These are phyloP conservation scores for Pezicula neosporulosa DNA, from an alignment of 2,329 filamentous ascomycete genomes.

Conservation along the genomic window DNA sequence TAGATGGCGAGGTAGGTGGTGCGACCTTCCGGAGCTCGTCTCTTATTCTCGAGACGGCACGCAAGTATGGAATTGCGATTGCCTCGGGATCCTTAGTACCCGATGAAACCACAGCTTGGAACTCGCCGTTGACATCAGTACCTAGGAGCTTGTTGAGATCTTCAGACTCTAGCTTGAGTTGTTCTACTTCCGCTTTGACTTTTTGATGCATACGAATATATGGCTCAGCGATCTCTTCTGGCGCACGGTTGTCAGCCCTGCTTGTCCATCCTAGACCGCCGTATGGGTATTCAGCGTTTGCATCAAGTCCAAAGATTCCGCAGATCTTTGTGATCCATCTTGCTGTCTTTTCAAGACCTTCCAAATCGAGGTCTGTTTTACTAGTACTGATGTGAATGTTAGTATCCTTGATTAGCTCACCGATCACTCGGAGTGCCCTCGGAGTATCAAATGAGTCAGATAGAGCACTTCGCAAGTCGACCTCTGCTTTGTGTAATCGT, in stretches of 20 bases:
- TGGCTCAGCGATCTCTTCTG: conserved; percentile 42
- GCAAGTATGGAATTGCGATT: conserved; percentile 52
- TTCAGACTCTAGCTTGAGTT: conserved; percentile 45
- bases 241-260: conserved; percentile 32
- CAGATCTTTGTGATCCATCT: conserved; percentile 82
- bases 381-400: conserved; percentile 57
- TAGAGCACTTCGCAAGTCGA: conserved; percentile 56
- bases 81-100: conserved; percentile 50
- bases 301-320: conserved; percentile 78
- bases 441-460: conserved; percentile 88
- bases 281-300: conserved; percentile 51
- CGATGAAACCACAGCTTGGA: conserved; percentile 38
- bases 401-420: conserved; percentile 72
- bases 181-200: conserved; percentile 43
- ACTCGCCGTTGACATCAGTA: conserved; percentile 42
- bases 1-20: conserved; percentile 43
- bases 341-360: conserved; percentile 54
- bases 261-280: conserved; percentile 55
- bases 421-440: conserved; percentile 72
- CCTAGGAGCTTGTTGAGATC: conserved; percentile 39
- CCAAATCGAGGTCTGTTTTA: conserved; percentile 41
- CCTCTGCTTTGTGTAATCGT: conserved; percentile 46
- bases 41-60: conserved; percentile 52
- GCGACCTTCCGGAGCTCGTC: conserved; percentile 59
- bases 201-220: conserved; percentile 42